Evolutionary conservation across 2,329 filamentous ascomycete species (phyloP).

Genomic region (Penicillium sp.): DNA sequence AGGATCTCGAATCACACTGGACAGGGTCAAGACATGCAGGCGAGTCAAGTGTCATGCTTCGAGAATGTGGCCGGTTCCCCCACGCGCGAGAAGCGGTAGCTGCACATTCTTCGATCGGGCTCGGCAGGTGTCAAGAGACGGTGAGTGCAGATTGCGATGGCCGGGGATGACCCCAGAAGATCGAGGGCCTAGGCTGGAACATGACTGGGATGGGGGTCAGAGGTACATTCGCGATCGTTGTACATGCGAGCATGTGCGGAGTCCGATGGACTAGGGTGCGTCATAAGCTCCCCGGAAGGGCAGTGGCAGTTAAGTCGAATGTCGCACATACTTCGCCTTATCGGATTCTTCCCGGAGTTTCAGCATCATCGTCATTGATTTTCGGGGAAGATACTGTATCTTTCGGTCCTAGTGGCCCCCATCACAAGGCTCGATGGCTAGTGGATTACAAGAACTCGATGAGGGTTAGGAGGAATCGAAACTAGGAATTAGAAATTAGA

Average conservation of each 20-base stretch:
- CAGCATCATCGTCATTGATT: neutral
- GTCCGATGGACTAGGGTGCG: neutral
- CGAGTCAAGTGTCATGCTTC: constrained; percentile 9
- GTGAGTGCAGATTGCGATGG: constrained; percentile 7
- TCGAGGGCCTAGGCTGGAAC: neutral
- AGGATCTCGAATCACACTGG: neutral
- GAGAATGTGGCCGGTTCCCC: constrained; percentile 17
- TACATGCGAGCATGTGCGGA: neutral
- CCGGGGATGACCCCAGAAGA: neutral
- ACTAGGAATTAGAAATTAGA: too few species aligned
- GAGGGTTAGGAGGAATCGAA: too few species aligned
- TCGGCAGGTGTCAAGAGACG: constrained; percentile 9
- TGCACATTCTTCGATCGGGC: constrained; percentile 10
- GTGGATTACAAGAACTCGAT: too few species aligned
- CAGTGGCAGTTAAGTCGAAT: neutral
- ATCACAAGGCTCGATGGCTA: too few species aligned
- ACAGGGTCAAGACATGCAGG: constrained; percentile 2
- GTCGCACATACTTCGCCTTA: neutral
- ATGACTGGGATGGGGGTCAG: neutral
- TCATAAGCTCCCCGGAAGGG: neutral
- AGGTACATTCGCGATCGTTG: neutral
- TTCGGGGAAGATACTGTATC: too few species aligned
- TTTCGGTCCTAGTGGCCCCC: too few species aligned
- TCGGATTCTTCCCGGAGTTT: neutral
- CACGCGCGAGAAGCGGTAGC: neutral